A percentile compares a stretch with the other conserved stretches of the same genome.
phyloP scores from a whole-genome alignment of 164 flowering plant genomes.

The Warburgia ugandensis region DNA sequence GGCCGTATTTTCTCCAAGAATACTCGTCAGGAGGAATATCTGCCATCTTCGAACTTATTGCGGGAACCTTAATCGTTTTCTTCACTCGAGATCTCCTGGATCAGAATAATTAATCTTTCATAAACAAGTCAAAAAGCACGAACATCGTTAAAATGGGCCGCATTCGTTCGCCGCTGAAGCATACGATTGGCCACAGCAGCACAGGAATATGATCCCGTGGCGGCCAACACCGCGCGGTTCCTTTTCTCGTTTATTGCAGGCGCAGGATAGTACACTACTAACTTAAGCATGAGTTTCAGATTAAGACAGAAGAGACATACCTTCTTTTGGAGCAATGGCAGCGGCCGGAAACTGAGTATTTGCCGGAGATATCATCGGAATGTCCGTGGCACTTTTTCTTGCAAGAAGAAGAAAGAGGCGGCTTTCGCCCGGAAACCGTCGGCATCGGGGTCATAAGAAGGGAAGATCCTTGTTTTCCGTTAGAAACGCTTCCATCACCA shows the following conservation, averaged over 20 bases:
- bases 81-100: slow-evolving; percentile 65
- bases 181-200: too few species aligned
- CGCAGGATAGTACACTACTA: too few species aligned
- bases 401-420: slow-evolving; percentile 39
- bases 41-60: slow-evolving; percentile 64
- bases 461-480: slow-evolving; percentile 40
- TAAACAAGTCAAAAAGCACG: too few species aligned
- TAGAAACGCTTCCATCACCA: slow-evolving; percentile 74
- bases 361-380: slow-evolving; percentile 41
- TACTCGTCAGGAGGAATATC: slow-evolving; percentile 79
- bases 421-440: slow-evolving; percentile 42
- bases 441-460: slow-evolving; percentile 28
- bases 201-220: too few species aligned
- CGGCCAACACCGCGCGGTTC: too few species aligned
- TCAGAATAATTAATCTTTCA: neutral
- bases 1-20: slow-evolving; percentile 89
- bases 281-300: too few species aligned
- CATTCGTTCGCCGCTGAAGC: too few species aligned
- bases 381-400: slow-evolving; percentile 48
- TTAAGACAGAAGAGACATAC: too few species aligned
- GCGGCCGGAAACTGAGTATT: slow-evolving; percentile 35
- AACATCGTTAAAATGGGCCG: too few species aligned
- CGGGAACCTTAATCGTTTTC: slow-evolving; percentile 58
- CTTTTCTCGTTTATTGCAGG: too few species aligned
- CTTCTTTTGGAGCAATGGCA: slow-evolving; percentile 77